Conservation (phyloP, 257 asterid genomes). For the Solanum clarkiae region DNA sequence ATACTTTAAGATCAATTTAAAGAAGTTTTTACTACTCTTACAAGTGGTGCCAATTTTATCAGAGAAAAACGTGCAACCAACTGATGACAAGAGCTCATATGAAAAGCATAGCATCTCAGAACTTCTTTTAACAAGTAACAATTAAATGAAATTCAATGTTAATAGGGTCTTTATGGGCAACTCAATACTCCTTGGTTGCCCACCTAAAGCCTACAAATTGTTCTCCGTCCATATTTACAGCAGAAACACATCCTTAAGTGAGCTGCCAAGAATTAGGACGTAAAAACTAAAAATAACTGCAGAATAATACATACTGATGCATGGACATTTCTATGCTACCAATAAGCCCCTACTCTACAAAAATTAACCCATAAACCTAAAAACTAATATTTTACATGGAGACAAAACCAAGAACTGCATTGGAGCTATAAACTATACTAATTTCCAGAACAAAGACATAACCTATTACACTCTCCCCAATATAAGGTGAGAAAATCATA, state of each 20-base stretch:
- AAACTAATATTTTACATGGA: not conserved
- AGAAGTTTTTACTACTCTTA: not conserved
- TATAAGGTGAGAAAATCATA: not conserved
- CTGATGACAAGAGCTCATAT: not conserved
- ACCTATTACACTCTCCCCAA: not conserved
- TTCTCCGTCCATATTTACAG: constrained; percentile 79
- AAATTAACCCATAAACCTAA: not conserved
- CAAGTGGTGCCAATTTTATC: not conserved
- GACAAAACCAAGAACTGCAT: not conserved
- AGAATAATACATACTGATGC: not conserved
- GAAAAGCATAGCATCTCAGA: not conserved
- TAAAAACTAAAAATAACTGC: not conserved
- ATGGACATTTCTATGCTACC: not conserved
- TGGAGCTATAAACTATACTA: not conserved
- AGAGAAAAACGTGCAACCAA: not conserved
- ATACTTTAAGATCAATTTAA: not conserved
- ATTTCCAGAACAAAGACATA: not conserved
- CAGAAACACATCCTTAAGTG: constrained; percentile 49
- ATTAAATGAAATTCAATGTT: constrained; percentile 11
- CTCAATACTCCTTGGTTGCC: constrained; percentile 28
- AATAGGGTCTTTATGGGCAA: constrained; percentile 52
- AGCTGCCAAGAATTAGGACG: constrained; percentile 85
- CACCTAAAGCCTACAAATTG: constrained; percentile 52
- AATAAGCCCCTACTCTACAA: not conserved
- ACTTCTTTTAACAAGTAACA: not conserved